Base-by-base conservation (phyloP, 1,139 yeast species). In the Chernovozyma aurita region DNA sequence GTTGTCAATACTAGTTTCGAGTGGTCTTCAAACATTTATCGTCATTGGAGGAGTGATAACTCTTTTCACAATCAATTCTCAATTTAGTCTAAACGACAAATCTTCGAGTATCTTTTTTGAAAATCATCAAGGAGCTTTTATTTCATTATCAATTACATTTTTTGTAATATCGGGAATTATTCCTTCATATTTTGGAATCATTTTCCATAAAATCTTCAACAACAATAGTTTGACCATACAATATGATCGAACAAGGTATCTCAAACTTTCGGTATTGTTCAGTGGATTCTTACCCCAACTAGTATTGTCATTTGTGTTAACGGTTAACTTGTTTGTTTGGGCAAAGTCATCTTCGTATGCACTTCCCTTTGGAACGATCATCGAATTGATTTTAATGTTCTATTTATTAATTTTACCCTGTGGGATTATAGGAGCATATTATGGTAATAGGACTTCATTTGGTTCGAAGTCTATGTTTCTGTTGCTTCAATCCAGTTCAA, bases 301-400 rank as follows among this genome's bases (percentile, higher is more conserved):
- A 13, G 65, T 80, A 1, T 59, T 85, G 41, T 42, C 73, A 1
- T 62, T 78, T 3, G 66, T 83, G 2, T 55, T 84, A 18, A 54
- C 75, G 18, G 62, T 85, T 41, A 86, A 86, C 55, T 63, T 76
- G 43, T 74, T 86, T 39, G 79, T 85, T 3, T 84, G 92, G 86
- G 82, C 84, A 2, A 73, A 80, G 49, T 82, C 81, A 42, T 80
- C 95, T 1, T 80, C 94, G 0, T 70, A 76, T 35, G 92, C 92
- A 0, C 61, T 86, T 33, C 95, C 95, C 8, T 80, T 85, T 47
- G 80, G 85, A 8, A 80, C 90, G 0, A 70, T 84, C 31, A 61
- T 82, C n/a, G 70, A 75, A 2, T 57, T 84, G 30, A 57, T 82
- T 16, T 49, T 72, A 13, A 57, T 79, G 34, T 82, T 86, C 59